Evolutionary conservation across 352 stramenopile species (phyloP).

Genomic region (Thalassiosira livingstoniorum): DNA sequence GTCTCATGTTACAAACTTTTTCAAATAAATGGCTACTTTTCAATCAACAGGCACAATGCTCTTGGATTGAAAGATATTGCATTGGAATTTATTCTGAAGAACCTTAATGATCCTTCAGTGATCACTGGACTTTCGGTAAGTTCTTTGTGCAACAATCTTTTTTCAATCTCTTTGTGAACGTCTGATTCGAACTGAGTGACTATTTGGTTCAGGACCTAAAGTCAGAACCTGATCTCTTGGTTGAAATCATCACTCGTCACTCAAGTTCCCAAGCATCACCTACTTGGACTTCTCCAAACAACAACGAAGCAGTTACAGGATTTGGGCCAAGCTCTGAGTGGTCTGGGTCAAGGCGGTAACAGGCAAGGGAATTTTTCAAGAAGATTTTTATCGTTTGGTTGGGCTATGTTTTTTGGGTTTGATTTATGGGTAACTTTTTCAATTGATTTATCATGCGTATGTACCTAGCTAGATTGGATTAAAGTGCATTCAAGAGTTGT

Average conservation of each 20-base stretch:
- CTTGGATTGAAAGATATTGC: constrained; percentile 86
- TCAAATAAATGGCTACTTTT: constrained; percentile 40
- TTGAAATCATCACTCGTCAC: constrained; percentile 86
- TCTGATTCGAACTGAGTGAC: not conserved
- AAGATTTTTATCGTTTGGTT: too few relatives aligned
- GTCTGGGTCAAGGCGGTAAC: constrained; percentile 42
- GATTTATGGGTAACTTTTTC: too few relatives aligned
- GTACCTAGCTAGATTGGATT: too few relatives aligned
- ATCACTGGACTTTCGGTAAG: constrained; percentile 64
- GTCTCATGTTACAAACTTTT: constrained; percentile 15
- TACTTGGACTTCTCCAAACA: not conserved
- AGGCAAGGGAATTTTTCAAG: too few relatives aligned
- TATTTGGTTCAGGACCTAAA: constrained; percentile 69
- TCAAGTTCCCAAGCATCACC: constrained; percentile 9
- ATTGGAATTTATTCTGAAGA: constrained; percentile 86
- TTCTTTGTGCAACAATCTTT: constrained; percentile 15
- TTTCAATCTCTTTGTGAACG: not conserved
- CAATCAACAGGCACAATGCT: constrained; percentile 72
- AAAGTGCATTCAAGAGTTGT: too few relatives aligned
- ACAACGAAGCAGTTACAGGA: constrained; percentile 22
- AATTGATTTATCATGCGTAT: too few relatives aligned
- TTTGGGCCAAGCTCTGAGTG: constrained; percentile 53
- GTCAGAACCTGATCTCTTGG: constrained; percentile 85
- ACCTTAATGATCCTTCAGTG: constrained; percentile 76
- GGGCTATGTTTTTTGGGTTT: too few relatives aligned